phyloP scores from a whole-genome alignment of 2,329 filamentous ascomycete species.

The Colletotrichum brevisporum region DNA sequence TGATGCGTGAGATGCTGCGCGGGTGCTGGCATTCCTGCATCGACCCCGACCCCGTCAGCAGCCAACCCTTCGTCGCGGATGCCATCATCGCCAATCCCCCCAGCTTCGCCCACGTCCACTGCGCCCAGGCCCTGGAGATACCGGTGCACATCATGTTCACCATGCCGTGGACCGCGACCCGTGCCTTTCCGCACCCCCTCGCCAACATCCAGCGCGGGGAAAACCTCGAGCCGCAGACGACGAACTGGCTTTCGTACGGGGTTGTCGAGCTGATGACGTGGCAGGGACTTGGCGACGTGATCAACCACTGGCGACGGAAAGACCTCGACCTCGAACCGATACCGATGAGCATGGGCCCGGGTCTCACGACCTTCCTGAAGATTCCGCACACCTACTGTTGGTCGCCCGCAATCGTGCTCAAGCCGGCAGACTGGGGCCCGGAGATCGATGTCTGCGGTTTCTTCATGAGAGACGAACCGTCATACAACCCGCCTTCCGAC shows the following conservation, averaged over 20 bases:
- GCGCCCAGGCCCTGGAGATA: conserved; percentile 58
- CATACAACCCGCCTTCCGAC: conserved; percentile 68
- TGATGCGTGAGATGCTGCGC: conserved; percentile 48
- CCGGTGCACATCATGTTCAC: conserved; percentile 65
- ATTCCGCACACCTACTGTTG: conserved; percentile 86
- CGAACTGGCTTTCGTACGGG: conserved; percentile 80
- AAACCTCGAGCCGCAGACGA: conserved; percentile 63
- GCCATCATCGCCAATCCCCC: conserved; percentile 66
- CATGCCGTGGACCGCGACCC: conserved; percentile 83
- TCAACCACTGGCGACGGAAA: conserved; percentile 76
- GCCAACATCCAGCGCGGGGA: conserved; percentile 74
- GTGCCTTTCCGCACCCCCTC: conserved; percentile 80
- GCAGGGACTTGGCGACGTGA: conserved; percentile 66
- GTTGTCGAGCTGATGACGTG: conserved; percentile 83
- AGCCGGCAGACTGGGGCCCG: conserved; percentile 75
- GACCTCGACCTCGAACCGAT: conserved; percentile 76
- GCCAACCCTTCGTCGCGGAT: conserved; percentile 61
- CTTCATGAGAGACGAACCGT: conserved; percentile 72
- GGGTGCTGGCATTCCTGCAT: conserved; percentile 50
- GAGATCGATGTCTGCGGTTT: conserved; percentile 75
- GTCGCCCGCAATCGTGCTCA: conserved; percentile 77
- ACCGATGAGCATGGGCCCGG: conserved; percentile 79
- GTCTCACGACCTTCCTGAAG: conserved; percentile 75
- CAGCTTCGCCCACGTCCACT: conserved; percentile 63
- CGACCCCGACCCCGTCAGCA: conserved; percentile 42